Percentiles rank a stretch among this genome's conserved stretches.
phyloP scores from a whole-genome alignment of 306 rosid species.

The Quercus robur region DNA sequence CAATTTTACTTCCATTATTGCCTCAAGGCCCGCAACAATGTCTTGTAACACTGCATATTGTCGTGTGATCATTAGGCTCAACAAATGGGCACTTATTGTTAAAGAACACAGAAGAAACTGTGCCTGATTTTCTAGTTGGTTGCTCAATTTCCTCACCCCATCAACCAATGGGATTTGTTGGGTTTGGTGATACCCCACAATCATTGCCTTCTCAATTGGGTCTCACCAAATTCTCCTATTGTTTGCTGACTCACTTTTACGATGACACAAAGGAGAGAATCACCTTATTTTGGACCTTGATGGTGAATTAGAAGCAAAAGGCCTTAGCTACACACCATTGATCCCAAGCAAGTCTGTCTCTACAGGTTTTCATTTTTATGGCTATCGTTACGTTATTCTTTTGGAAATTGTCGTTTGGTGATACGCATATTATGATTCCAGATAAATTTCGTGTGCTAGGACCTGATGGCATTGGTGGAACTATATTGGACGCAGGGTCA shows the following conservation, averaged over 20 bases:
- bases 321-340: not conserved
- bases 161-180: not conserved
- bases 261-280: not conserved
- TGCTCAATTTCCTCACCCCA: not conserved
- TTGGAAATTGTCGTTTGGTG: conserved; percentile 4
- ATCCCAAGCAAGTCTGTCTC: not conserved
- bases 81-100: not conserved
- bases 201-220: not conserved
- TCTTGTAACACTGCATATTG: too few species aligned
- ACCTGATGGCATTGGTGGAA: not conserved
- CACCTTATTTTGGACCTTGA: not conserved
- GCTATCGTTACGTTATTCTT: not conserved
- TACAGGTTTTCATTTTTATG: not conserved
- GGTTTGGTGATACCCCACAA: not conserved
- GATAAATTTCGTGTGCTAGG: not conserved
- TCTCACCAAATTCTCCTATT: conserved; percentile 3
- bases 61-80: not conserved
- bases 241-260: not conserved
- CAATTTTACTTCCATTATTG: too few species aligned
- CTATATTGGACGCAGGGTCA: not conserved
- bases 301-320: not conserved
- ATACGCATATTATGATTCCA: not conserved
- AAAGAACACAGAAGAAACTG: not conserved
- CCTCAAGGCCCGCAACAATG: too few species aligned
- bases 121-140: not conserved